These are phyloP conservation scores for Trichoderma breve DNA, from an alignment of 2,329 filamentous ascomycete genomes.

Conservation along the genomic window DNA sequence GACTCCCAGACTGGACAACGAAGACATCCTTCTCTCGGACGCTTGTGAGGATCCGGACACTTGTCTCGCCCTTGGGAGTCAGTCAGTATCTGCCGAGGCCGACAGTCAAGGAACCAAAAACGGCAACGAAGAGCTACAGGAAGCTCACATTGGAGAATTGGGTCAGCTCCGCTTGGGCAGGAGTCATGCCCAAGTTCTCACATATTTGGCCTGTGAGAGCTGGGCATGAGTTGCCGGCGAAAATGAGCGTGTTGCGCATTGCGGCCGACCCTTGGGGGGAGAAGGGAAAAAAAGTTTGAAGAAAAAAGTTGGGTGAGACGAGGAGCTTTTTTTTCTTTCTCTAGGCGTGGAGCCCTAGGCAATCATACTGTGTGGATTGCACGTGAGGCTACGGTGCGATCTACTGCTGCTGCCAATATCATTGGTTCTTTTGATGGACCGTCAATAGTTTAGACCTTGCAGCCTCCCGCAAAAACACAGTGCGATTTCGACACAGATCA, in stretches of 20 bases:
- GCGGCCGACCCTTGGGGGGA: constrained; percentile 31
- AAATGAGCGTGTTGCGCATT: constrained; percentile 67
- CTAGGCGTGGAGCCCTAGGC: constrained; percentile 1
- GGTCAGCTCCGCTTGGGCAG: constrained; percentile 63
- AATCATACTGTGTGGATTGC: constrained; percentile 8
- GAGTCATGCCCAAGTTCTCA: constrained; percentile 64
- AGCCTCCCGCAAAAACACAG: background rate
- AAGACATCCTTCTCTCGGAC: constrained; percentile 99
- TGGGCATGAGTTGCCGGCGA: constrained; percentile 66
- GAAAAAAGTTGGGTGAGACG: constrained; percentile 4
- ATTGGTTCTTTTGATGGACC: background rate
- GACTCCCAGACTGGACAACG: constrained; percentile 94
- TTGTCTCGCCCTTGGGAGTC: constrained; percentile 61
- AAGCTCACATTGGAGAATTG: constrained; percentile 68
- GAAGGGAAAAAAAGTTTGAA: constrained; percentile 22
- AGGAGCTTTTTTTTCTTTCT: constrained; percentile 17
- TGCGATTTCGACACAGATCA: background rate
- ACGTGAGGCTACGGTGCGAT: background rate
- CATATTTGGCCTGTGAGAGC: constrained; percentile 64
- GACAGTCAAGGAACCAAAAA: constrained; percentile 8
- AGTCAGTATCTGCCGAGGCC: constrained; percentile 24
- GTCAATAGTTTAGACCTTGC: background rate
- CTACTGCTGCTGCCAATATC: background rate
- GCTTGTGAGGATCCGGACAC: constrained; percentile 66
- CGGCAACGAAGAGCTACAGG: constrained; percentile 26